These are phyloP conservation scores for Scolecobasidium constrictum DNA, from an alignment of 2,329 filamentous ascomycete species.

Conservation along the genomic window DNA sequence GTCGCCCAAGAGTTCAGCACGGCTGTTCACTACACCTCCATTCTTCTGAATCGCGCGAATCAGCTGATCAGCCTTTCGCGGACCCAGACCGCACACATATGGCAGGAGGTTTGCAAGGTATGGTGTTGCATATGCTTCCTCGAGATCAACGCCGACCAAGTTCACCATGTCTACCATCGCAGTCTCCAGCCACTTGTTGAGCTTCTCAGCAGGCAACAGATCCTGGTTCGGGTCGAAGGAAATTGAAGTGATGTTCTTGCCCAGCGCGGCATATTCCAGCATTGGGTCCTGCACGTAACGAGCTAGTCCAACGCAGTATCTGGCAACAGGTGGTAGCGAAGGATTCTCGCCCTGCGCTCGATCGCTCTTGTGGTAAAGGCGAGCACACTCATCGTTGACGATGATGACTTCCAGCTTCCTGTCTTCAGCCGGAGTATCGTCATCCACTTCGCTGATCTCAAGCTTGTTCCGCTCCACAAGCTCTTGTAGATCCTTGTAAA, in stretches of 20 bases:
- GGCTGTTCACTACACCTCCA: constrained; percentile 67
- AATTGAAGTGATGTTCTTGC: constrained; percentile 76
- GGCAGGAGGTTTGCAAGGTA: constrained; percentile 82
- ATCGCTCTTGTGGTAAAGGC: constrained; percentile 84
- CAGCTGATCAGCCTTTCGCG: constrained; percentile 76
- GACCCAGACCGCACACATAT: constrained; percentile 83
- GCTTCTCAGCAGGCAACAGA: constrained; percentile 75
- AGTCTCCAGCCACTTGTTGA: constrained; percentile 80
- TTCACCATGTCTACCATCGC: constrained; percentile 99
- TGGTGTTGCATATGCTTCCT: constrained; percentile 72
- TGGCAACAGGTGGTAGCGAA: constrained; percentile 62
- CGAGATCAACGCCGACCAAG: constrained; percentile 88
- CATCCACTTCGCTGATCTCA: constrained; percentile 55
- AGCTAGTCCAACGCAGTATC: constrained; percentile 83
- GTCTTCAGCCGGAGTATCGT: constrained; percentile 58
- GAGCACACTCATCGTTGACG: constrained; percentile 94
- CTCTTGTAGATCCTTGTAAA: constrained; percentile 70
- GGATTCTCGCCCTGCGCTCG: constrained; percentile 73
- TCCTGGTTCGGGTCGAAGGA: constrained; percentile 85
- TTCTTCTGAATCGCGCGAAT: constrained; percentile 88
- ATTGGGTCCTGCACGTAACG: constrained; percentile 91
- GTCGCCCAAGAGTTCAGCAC: constrained; percentile 82
- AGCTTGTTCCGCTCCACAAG: constrained; percentile 70
- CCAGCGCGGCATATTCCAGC: constrained; percentile 90
- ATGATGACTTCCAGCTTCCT: constrained; percentile 81